Evolutionary conservation across 768 basidiomycete genomes (phyloP).

Genomic region (Chalciporus chontae): DNA sequence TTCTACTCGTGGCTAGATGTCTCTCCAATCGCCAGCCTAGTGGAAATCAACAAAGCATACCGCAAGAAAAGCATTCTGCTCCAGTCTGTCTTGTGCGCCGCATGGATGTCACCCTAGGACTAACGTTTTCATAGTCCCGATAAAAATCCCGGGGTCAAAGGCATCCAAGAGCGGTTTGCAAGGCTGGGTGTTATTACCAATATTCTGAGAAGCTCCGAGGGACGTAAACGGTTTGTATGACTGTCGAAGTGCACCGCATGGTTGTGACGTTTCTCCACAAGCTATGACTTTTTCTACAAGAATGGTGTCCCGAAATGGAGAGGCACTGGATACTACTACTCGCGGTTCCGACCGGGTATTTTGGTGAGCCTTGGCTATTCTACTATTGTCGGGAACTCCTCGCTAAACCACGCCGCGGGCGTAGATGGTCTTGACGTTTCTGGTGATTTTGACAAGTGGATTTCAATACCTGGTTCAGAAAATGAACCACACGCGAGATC

Average conservation of each 20-base stretch:
- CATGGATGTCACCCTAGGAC: neutral
- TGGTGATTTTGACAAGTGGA: slow-evolving; percentile 70
- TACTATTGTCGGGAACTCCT: slow-evolving; percentile 1
- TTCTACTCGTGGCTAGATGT: slow-evolving; percentile 96
- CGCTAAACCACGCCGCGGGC: slow-evolving; percentile 1
- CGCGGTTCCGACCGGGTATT: slow-evolving; percentile 92
- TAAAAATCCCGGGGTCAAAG: slow-evolving; percentile 86
- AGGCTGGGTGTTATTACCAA: slow-evolving; percentile 80
- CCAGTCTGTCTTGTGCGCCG: slow-evolving; percentile 59
- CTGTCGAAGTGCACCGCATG: neutral
- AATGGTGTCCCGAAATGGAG: slow-evolving; percentile 97
- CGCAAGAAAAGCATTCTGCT: slow-evolving; percentile 85
- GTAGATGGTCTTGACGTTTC: slow-evolving; percentile 74
- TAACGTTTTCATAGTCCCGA: slow-evolving; percentile 63
- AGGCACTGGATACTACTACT: slow-evolving; percentile 95
- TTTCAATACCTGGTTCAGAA: slow-evolving; percentile 80
- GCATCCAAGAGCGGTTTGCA: slow-evolving; percentile 87
- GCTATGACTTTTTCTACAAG: slow-evolving; percentile 94
- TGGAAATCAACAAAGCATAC: slow-evolving; percentile 87
- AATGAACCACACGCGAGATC: slow-evolving; percentile 73
- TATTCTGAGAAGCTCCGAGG: slow-evolving; percentile 74
- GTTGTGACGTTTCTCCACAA: slow-evolving; percentile 25
- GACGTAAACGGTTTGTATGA: slow-evolving; percentile 65
- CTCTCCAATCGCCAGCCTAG: slow-evolving; percentile 62
- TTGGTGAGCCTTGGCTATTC: slow-evolving; percentile 43